Evolutionary conservation across 805 yeast genomes (phyloP), one percentile per base, ranked within the genome.

Genomic region (Candida mattraensis): DNA sequence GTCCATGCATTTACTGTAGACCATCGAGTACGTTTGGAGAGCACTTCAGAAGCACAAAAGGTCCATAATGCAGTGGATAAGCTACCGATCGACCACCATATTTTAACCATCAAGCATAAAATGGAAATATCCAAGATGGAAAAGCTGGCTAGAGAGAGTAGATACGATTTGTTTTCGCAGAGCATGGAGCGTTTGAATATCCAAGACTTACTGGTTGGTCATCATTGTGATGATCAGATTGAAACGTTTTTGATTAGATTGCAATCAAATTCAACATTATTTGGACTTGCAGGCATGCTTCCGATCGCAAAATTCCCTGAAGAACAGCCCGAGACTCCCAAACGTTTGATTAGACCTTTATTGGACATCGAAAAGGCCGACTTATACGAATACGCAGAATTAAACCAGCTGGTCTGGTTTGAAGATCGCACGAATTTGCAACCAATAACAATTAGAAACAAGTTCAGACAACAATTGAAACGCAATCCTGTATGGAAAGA

Each of bases 341-440:
- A 67, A 42, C 27, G 46, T 18, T 20, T 71, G 32, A 18, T 64
- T 24, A 53, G 89, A 13, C 94, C 94, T 1, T 52, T 84, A 32
- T 58, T 83, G 17, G 54, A 45, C 0, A 50, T 66, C 13, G 31
- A 50, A 0, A 85, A 86, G 49, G 9, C 40, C 0, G 64, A 67
- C 1, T 61, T 83, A 3, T 57, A 66, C 5, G 51, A 64, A 0
- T 72, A 74, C 9, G 82, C 88, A 35, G 25, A 35, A 7, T 30
- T 35, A 0, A 53, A 66, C 14, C 36, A 46, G 1, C 44, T 84
- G 0, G 31, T 41, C 0, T 85, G 93, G 91, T 77, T 80, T 51
- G 89, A 84, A 48, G 95, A 86, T 48, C 51, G 60, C 2, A 78
- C 91, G 0, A 86, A 86, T 45, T 49, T 51, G 3, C 78, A 80